Base-by-base conservation (phyloP, 179 eudicot species). In the Actinidia chinensis region DNA sequence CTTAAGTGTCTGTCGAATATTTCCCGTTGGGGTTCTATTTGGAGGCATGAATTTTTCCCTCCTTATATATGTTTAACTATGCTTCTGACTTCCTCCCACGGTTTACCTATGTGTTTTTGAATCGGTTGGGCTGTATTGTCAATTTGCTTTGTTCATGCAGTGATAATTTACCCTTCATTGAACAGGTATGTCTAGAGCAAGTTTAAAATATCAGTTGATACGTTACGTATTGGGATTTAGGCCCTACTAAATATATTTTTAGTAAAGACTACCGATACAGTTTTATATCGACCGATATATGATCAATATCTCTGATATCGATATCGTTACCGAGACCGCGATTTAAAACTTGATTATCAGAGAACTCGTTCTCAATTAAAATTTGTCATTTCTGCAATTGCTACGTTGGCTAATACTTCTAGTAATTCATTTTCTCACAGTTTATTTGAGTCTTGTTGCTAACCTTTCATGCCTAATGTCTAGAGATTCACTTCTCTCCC, bases 341-440 rank as follows among this genome's bases (percentile, higher is more conserved):
- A n/a, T n/a, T n/a, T n/a, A n/a, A n/a, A n/a, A n/a, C n/a, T n/a
- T n/a, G n/a, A n/a, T n/a, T n/a, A n/a, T n/a, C n/a, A n/a, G n/a
- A 98, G 99, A 83, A 91, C 93, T 80, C 97, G 96, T 79, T 79
- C 82, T 67, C 88, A 91, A 86, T 81, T 96, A 74, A 95, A 95
- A 88, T 87, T 84, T 78, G 98, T 97, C 77, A 77, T 95, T 52
- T 86, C 92, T 80, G 93, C n/a, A n/a, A n/a, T n/a, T n/a, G n/a
- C n/a, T n/a, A 88, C 88, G 75, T 86, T 92, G 82, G 70, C 54
- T 73, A 85, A 76, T 81, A 60, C 90, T 74, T 83, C 90, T 74
- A 87, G 74, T 86, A 88, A 66, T 74, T 79, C 58, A 60, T 80
- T 75, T 84, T 87, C 81, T 48, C 80, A 66, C 70, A 84, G 70